phyloP scores from a whole-genome alignment of 1,284 basidiomycete genomes.

The Veloboletus limbatus region DNA sequence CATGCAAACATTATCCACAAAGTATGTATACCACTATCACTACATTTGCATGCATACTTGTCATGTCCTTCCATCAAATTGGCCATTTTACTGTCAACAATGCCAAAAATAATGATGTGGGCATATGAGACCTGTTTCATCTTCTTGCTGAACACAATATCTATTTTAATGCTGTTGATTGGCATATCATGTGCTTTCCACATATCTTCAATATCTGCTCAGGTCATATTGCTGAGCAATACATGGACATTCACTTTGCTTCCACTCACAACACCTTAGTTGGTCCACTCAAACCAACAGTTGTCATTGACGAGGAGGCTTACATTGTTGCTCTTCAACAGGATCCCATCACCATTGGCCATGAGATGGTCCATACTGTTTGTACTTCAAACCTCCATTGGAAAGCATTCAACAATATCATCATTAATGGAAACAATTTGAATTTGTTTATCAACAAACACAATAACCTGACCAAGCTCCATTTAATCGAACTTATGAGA shows the following conservation, averaged over 20 bases:
- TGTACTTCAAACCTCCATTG: not conserved
- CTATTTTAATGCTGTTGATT: not conserved
- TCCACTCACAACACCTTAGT: not conserved
- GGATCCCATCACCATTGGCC: not conserved
- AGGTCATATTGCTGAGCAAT: not conserved
- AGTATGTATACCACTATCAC: not conserved
- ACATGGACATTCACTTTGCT: not conserved
- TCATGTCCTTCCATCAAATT: not conserved
- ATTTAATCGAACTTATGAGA: not conserved
- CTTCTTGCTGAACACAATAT: constrained; percentile 1
- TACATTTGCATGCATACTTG: not conserved
- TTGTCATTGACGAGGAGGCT: not conserved
- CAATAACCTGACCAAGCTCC: not conserved
- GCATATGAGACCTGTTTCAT: not conserved
- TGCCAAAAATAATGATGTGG: constrained; percentile 1
- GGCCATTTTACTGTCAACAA: constrained; percentile 11
- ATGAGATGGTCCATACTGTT: not conserved
- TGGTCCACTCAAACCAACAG: no score
- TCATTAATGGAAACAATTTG: not conserved
- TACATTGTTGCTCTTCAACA: not conserved
- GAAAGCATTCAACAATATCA: not conserved
- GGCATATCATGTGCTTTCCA: not conserved
- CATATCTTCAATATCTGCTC: not conserved
- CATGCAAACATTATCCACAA: not conserved
- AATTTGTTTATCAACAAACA: not conserved